Conservation (phyloP, 192 early-diverging fungal species). For the Pilaira anomala region DNA sequence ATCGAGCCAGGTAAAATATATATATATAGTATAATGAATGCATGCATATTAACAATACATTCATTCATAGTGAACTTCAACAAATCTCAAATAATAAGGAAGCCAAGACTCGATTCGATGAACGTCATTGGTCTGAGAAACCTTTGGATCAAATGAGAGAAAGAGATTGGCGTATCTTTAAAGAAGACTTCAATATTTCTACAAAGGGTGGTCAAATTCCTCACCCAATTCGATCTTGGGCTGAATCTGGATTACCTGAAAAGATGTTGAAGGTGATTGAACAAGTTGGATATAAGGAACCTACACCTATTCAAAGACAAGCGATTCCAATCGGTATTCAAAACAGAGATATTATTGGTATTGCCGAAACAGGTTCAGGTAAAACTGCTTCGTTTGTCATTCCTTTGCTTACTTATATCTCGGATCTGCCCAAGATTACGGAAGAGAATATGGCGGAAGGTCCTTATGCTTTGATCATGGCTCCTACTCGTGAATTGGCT, state of each 20-base stretch:
- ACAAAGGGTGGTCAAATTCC: conserved; percentile 93
- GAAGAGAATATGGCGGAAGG: conserved; percentile 80
- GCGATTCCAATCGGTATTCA: conserved; percentile 94
- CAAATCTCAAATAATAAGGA: conserved; percentile 64
- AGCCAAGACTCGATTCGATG: conserved; percentile 73
- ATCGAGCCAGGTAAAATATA: conserved; percentile 38
- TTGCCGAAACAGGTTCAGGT: conserved; percentile 90
- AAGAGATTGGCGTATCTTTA: conserved; percentile 99
- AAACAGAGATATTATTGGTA: conserved; percentile 85
- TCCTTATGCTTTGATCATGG: conserved; percentile 92
- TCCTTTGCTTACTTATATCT: conserved; percentile 91
- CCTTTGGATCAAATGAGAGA: conserved; percentile 87
- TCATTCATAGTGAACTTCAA: conserved; percentile 49
- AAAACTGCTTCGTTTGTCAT: conserved; percentile 97
- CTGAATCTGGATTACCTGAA: conserved; percentile 71
- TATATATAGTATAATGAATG: background rate
- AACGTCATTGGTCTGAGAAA: conserved; percentile 95
- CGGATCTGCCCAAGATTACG: conserved; percentile 69
- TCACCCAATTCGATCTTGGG: conserved; percentile 85
- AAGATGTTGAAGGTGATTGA: conserved; percentile 73
- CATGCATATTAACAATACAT: too few species aligned
- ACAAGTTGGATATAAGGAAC: conserved; percentile 86
- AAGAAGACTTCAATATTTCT: conserved; percentile 95
- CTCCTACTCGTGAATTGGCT: conserved; percentile 95
- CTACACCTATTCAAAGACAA: conserved; percentile 96